Percentiles rank a stretch among this genome's conserved stretches.
Conservation (phyloP, 208 protist species). For the Leishmania aethiopica region DNA sequence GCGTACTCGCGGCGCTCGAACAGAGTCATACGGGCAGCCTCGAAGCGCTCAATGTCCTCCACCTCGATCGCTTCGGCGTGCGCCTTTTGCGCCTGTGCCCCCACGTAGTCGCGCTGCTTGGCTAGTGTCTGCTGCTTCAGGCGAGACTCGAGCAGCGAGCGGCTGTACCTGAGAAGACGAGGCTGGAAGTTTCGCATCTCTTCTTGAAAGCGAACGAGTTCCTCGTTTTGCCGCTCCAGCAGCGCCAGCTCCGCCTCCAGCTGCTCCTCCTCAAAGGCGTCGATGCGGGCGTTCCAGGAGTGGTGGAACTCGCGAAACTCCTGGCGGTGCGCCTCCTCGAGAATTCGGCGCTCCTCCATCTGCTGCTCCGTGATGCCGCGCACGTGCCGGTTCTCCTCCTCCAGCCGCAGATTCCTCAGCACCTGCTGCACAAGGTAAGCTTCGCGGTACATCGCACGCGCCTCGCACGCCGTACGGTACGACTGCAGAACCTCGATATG, state of each 20-base stretch:
- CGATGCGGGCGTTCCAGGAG: constrained; percentile 88
- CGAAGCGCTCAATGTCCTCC: constrained; percentile 72
- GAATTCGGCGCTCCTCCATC: constrained; percentile 75
- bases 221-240: constrained; percentile 89
- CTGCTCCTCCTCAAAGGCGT: constrained; percentile 86
- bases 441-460: constrained; percentile 88
- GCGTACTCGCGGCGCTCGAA: constrained; percentile 71
- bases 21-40: constrained; percentile 48
- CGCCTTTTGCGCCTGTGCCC: constrained; percentile 79
- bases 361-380: constrained; percentile 89
- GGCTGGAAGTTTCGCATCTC: constrained; percentile 70
- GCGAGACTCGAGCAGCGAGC: constrained; percentile 78
- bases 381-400: constrained; percentile 90
- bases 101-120: constrained; percentile 85
- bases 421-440: constrained; percentile 93
- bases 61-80: constrained; percentile 78
- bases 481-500: constrained; percentile 68
- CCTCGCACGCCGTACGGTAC: constrained; percentile 84
- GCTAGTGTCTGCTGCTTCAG: constrained; percentile 86
- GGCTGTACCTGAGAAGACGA: constrained; percentile 64
- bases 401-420: constrained; percentile 82
- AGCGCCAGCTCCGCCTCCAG: constrained; percentile 78
- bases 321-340: constrained; percentile 88
- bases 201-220: constrained; percentile 77
- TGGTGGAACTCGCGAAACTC: constrained; percentile 89